Evolutionary conservation across 306 rosid genomes (phyloP), one percentile per base, ranked within the genome.

Genomic region (Mimosa bimucronata): DNA sequence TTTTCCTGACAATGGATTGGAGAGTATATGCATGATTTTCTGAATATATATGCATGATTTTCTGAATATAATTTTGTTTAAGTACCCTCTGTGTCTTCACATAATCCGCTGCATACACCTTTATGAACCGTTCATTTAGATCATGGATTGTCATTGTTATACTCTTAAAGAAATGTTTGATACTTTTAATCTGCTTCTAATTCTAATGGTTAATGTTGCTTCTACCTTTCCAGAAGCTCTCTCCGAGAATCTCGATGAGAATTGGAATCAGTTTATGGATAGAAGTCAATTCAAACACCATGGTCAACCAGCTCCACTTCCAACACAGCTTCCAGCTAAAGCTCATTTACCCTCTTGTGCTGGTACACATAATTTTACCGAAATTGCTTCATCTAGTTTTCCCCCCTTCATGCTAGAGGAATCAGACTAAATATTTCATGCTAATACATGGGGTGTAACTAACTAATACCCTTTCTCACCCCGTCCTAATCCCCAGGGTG

Each of bases 311-410:
- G 84, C 82, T 84, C 86, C 97, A 75, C 88, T 94, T 88, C 98
- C 98, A 73, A 86, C 88, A 48, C 91, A 94, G 86, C 97, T 94
- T 86, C 98, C 97, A 79, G 89, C 89, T 41, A 76, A 91, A 89
- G 98, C 98, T 81, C 94, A 90, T 86, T 89, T 89, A 71, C 98
- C 98, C 76, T 87, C 98, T 79, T 89, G 87, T 78, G 90, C 97
- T 15, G 93, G 98, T 92, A 89, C 73, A 50, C 53, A 81, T 80
- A 69, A 29, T 61, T 67, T 18, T 73, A 26, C 21, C 61, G 55
- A 79, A 12, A 30, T 42, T 82, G 26, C 50, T 58, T n/a, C 29
- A 69, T 66, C 65, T 76, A 64, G 58, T 66, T 81, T 40, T 52
- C 65, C 50, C 76, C 76, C 41, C 44, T 14, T 61, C 45, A 45